phyloP scores from a whole-genome alignment of 1,284 basidiomycete genomes.

The Mycena citricolor region DNA sequence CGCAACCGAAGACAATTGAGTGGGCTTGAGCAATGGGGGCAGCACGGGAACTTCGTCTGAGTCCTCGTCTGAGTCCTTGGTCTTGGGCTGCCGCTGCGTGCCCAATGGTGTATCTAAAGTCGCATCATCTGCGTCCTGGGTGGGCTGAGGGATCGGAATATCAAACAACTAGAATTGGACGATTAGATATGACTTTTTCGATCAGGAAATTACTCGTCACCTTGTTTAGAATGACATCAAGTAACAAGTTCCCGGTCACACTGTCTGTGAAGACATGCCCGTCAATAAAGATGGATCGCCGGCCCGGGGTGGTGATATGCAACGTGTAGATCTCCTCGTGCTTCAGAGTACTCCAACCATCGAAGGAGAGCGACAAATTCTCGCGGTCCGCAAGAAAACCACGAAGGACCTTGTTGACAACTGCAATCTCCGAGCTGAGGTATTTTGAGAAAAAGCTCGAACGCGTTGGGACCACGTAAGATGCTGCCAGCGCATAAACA shows the following conservation, averaged over 20 bases:
- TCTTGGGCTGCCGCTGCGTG: too few species aligned
- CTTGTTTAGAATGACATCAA: too few species aligned
- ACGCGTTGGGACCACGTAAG: conserved; percentile 13
- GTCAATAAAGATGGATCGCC: conserved; percentile 18
- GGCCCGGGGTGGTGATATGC: conserved; percentile 20
- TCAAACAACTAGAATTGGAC: conserved; percentile 18
- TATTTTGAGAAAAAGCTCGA: conserved; percentile 16
- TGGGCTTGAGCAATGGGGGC: too few species aligned
- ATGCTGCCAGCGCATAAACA: conserved; percentile 14
- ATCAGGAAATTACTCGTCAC: conserved; percentile 3
- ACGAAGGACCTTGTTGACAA: conserved; percentile 8
- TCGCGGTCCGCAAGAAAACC: conserved; percentile 7
- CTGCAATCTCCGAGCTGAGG: conserved; percentile 11
- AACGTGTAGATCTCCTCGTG: conserved; percentile 23
- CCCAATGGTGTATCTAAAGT: conserved; percentile 13
- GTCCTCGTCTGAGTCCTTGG: too few species aligned
- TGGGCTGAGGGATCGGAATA: conserved; percentile 20
- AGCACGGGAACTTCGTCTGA: too few species aligned
- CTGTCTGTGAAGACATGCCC: conserved; percentile 18
- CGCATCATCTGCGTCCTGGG: conserved; percentile 18
- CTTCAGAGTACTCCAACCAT: conserved; percentile 17
- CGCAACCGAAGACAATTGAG: conserved; percentile 21
- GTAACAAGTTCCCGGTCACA: conserved; percentile 11
- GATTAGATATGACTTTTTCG: not conserved
- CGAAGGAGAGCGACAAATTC: conserved; percentile 21